A percentile compares a stretch with the other conserved stretches of the same genome.
These are phyloP conservation scores for Chrysanthemum lavandulifolium DNA, from an alignment of 129 eudicot genomes.

Conservation along the genomic window DNA sequence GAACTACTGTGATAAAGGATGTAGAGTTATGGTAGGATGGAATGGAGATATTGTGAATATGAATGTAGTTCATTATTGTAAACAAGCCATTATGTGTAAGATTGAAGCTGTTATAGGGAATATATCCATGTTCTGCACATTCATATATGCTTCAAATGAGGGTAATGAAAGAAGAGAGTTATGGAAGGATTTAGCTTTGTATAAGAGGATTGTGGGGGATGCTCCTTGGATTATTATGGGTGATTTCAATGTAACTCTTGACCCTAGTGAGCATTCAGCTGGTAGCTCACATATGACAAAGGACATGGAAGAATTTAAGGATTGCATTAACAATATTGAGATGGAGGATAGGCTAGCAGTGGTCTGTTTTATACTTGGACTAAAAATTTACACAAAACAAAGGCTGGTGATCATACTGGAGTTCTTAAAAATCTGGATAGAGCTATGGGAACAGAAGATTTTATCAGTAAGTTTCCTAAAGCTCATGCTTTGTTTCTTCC, in stretches of 20 bases:
- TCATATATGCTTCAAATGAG: neutral
- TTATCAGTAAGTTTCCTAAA: neutral
- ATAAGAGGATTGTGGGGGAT: neutral
- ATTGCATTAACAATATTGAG: neutral
- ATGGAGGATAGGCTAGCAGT: neutral
- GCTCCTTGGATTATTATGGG: neutral
- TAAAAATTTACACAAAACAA: neutral
- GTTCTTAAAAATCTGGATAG: neutral
- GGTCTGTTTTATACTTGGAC: neutral
- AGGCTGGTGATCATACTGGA: neutral
- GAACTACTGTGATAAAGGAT: neutral
- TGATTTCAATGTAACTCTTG: neutral
- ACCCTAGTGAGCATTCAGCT: neutral
- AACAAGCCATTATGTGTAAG: neutral
- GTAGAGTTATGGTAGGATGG: neutral
- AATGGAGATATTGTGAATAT: neutral
- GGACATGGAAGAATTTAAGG: neutral
- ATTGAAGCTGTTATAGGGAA: neutral
- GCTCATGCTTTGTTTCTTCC: neutral
- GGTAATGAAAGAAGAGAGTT: neutral
- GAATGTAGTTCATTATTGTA: neutral
- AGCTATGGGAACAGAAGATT: neutral
- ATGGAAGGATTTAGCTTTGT: neutral
- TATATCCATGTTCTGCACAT: no score
- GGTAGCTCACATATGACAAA: neutral